Evolutionary conservation across 129 eudicot species (phyloP).

Genomic region (Scalesia atractyloides): DNA sequence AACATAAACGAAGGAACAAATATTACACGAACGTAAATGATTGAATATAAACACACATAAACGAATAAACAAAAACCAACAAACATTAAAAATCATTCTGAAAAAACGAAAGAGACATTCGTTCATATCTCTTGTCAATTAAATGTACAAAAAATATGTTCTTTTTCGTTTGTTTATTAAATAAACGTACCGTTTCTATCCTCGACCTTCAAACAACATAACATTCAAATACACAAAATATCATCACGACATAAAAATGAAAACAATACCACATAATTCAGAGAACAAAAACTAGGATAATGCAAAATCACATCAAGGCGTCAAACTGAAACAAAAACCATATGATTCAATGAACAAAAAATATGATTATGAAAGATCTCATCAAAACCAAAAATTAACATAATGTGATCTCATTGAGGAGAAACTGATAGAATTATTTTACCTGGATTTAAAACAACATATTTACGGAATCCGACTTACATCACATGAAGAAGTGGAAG

Average conservation of each 20-base stretch:
- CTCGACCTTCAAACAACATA: not conserved
- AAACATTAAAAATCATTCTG: no score
- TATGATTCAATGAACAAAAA: not conserved
- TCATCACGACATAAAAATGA: not conserved
- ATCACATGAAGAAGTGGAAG: not conserved
- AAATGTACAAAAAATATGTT: not conserved
- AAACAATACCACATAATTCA: no score
- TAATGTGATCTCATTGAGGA: not conserved
- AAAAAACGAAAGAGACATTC: no score
- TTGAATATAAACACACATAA: no score
- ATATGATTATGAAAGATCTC: not conserved
- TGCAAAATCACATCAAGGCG: no score
- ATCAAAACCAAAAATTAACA: not conserved
- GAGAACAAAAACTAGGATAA: no score
- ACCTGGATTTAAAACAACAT: not conserved
- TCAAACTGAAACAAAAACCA: not conserved
- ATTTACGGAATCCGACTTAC: not conserved
- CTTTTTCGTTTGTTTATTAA: no score
- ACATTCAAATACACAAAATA: not conserved
- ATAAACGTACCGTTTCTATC: not conserved
- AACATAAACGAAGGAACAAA: no score
- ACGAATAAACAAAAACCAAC: no score
- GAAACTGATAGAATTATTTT: not conserved
- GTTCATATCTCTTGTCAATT: not conserved
- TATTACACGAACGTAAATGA: no score